Base-by-base conservation (phyloP, 1,284 basidiomycete genomes). In the Pseudomicrostroma phylloplanum region DNA sequence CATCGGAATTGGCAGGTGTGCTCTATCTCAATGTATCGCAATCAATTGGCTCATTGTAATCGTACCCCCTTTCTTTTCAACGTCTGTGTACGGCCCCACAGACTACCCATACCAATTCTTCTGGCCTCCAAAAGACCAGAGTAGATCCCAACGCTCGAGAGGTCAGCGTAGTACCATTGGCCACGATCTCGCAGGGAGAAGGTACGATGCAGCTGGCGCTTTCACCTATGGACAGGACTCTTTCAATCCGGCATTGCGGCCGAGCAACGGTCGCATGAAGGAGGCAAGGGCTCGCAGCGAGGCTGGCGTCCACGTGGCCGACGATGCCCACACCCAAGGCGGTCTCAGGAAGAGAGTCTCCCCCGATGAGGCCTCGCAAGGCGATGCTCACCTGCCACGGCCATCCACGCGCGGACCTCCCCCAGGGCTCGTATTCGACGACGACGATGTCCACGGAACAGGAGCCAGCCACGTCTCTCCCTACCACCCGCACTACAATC, bases 151-250 rank as follows among this genome's bases (percentile, higher is more conserved):
- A 21, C 40, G 41, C 23, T 23, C 41, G 7, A 19, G 36, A 42
- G 30, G 30, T 36, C 30, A 36, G 30, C 30, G 30, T 3, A 36
- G 9, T 9, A 4, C 30, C 30, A 4, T 9, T 36, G 30, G 30
- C 30, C 30, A 36, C 30, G 30, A 9, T 36, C 30, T 36, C 30
- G 30, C 30, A 36, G 30, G 4, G 9, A 60, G 42, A 36, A 60
- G 42, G 17, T 41, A n/a, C 23, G 43, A 46, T 8, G 74, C 75
- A 11, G 67, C 64, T 13, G 71, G 67, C 36, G 63, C 55, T 36
- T 94, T 91, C 86, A 91, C 90, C 7, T 94, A 90, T 74, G 87
- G 88, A 66, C 86, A 87, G 57, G 88, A 84, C 12, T 46, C 57
- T 1, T 65, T 76, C 53, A 76, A 76, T 41, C 73, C 74, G 0